Percentiles rank a stretch among this genome's conserved stretches.
Conservation (phyloP, 139 green algal genomes). For the Tetradesmus obliquus region DNA sequence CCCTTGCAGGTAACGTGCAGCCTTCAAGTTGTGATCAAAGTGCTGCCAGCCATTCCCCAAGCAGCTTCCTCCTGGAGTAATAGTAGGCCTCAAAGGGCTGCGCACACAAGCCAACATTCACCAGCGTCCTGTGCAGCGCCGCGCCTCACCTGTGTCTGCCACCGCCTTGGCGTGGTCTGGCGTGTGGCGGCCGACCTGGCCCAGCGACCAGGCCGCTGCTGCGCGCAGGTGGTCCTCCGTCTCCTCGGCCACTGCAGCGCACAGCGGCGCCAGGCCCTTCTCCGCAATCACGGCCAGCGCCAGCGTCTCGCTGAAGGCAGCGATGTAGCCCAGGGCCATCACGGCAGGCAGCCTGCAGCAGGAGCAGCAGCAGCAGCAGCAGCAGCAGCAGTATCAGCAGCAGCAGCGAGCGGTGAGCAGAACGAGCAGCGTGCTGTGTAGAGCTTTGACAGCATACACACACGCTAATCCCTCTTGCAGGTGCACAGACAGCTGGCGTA, state of each 20-base stretch:
- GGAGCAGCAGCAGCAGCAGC: neutral
- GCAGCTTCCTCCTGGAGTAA: neutral
- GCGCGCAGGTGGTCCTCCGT: conserved; percentile 85
- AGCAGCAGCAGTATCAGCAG: neutral
- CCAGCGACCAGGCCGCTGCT: conserved; percentile 81
- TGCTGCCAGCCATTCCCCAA: neutral
- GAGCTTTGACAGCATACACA: neutral
- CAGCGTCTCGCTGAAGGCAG: conserved; percentile 89
- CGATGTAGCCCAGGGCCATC: conserved; percentile 93
- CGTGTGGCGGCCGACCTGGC: conserved; percentile 86
- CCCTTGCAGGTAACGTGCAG: no score
- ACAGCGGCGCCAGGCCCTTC: conserved; percentile 81
- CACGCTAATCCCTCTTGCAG: neutral
- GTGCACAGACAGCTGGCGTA: neutral
- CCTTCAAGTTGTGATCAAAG: no score
- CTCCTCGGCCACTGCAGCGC: conserved; percentile 76
- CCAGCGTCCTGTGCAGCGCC: no score
- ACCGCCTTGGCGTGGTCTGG: conserved; percentile 92
- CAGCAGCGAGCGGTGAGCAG: neutral
- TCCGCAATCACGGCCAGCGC: conserved; percentile 85
- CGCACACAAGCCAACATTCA: neutral
- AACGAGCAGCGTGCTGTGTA: neutral
- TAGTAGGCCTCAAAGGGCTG: no score
- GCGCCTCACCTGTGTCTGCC: conserved; percentile 69
- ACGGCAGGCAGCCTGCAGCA: conserved; percentile 76